Evolutionary conservation across 148 eudicot species (phyloP), one percentile per base, ranked within the genome.

Genomic region (Chenopodium quinoa): DNA sequence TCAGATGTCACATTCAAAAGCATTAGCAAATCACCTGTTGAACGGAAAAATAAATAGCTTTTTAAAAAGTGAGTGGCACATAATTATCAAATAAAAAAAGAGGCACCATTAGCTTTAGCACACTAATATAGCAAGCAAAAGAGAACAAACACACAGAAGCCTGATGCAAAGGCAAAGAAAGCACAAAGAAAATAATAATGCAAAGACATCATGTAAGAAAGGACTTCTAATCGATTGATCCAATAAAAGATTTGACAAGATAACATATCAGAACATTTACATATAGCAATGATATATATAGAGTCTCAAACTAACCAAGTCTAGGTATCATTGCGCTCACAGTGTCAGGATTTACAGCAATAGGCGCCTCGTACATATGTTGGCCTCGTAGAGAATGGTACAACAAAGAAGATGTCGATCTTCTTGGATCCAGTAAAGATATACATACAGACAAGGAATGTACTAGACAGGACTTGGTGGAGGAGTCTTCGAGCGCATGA

Each of bases 321-420:
- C 90, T 93, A 67, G 99, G 98, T 79, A 96, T 84, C 99, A 96
- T 96, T 81, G 99, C 98, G 75, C 86, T 87, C 84, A 96, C 93
- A 81, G 99, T 96, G 81, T 96, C 98, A 65, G 93, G 88, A 88
- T 90, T 90, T 25, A 88, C 90, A 76, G 91, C 89, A 74, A 88
- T 70, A 58, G 94, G 93, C 68, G 98, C 84, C 89, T 96, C 99
- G 62, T 87, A 89, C 82, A 89, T 85, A 82, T 92, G 97, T 82
- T 93, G 99, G 85, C 87, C 89, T 78, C 95, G 91, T 70, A 93
- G 81, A 47, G 98, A 88, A 86, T 96, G 90, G 79, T 93, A 82
- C n/a, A 90, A 71, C 71, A 90, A 88, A 78, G 94, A 86, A 48
- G 94, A 88, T 69, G 87, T 82, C 13, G 97, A 92, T 91, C 94